phyloP scores from a whole-genome alignment of 1,139 yeast species.

The Zygotorulaspora mrakii region DNA sequence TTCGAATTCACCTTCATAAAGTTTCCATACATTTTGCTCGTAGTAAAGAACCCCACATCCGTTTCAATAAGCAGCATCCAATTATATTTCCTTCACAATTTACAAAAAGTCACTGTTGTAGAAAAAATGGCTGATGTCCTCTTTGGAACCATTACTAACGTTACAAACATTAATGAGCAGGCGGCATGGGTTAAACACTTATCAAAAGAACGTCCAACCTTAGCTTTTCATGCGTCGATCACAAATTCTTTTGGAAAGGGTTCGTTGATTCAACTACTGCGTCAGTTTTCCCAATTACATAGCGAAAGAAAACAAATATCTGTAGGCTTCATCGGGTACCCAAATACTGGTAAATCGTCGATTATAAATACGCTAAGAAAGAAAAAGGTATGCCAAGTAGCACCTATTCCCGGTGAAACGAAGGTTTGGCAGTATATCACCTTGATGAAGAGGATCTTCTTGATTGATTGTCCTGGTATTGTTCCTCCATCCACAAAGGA shows the following conservation, averaged over 20 bases:
- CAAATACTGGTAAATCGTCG: slow-evolving; percentile 95
- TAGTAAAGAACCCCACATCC: slow-evolving; percentile 71
- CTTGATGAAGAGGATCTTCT: slow-evolving; percentile 87
- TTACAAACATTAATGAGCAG: slow-evolving; percentile 42
- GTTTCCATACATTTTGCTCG: slow-evolving; percentile 44
- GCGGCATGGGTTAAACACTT: slow-evolving; percentile 98
- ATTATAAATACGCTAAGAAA: slow-evolving; percentile 89
- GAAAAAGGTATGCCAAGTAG: slow-evolving; percentile 94
- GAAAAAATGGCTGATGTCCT: neutral
- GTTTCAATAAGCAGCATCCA: slow-evolving; percentile 2
- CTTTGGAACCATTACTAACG: slow-evolving; percentile 14
- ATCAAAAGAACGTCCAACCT: slow-evolving; percentile 86
- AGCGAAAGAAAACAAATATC: slow-evolving; percentile 93
- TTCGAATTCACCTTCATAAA: slow-evolving; percentile 22
- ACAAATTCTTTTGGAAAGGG: slow-evolving; percentile 98
- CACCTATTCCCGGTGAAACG: slow-evolving; percentile 98
- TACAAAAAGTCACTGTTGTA: too few species aligned
- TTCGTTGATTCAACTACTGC: slow-evolving; percentile 81
- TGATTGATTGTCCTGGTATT: slow-evolving; percentile 98
- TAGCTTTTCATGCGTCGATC: slow-evolving; percentile 97
- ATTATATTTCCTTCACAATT: neutral
- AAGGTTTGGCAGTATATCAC: slow-evolving; percentile 99
- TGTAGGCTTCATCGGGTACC: slow-evolving; percentile 96
- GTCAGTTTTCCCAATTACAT: slow-evolving; percentile 90
- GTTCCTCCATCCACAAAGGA: slow-evolving; percentile 94